Evolutionary conservation across 148 eudicot genomes (phyloP).

Genomic region (Polygonum aviculare): DNA sequence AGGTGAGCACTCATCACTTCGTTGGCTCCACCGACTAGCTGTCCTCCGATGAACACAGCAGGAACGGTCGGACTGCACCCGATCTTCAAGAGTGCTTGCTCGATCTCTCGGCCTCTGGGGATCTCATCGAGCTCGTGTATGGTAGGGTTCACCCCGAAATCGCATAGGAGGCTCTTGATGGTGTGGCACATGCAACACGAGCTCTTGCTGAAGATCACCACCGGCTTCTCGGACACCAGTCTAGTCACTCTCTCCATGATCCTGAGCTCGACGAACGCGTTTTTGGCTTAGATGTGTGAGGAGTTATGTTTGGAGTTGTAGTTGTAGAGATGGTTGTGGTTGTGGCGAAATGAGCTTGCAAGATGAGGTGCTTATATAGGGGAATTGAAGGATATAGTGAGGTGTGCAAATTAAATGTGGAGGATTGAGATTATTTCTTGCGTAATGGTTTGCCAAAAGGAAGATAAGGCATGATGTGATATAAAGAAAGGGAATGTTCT

Average conservation of each 20-base stretch:
- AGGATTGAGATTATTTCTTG: neutral
- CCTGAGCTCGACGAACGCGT: neutral
- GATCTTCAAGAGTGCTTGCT: constrained; percentile 5
- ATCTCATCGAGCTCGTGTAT: constrained; percentile 41
- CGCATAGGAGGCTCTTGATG: constrained; percentile 24
- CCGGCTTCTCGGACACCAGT: constrained; percentile 32
- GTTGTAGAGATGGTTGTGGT: neutral
- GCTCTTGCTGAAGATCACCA: constrained; percentile 51
- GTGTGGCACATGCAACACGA: constrained; percentile 36
- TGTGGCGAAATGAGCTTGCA: constrained; percentile 2
- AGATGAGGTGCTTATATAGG: neutral
- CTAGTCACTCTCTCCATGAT: constrained; percentile 31
- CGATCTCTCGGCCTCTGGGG: constrained; percentile 20
- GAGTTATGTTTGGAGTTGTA: neutral
- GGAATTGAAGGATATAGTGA: neutral
- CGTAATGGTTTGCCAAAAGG: constrained; percentile 7
- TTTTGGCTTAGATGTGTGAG: neutral
- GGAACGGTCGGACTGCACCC: constrained; percentile 20
- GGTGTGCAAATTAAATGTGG: neutral
- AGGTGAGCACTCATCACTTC: constrained; percentile 41
- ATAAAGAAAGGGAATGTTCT: neutral
- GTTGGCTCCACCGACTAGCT: constrained; percentile 29
- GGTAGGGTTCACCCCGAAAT: constrained; percentile 26
- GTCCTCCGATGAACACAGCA: constrained; percentile 41
- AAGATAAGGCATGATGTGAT: constrained; percentile 8